Conservation (phyloP, 2,329 filamentous ascomycete genomes). For the Chaetomium sp. region DNA sequence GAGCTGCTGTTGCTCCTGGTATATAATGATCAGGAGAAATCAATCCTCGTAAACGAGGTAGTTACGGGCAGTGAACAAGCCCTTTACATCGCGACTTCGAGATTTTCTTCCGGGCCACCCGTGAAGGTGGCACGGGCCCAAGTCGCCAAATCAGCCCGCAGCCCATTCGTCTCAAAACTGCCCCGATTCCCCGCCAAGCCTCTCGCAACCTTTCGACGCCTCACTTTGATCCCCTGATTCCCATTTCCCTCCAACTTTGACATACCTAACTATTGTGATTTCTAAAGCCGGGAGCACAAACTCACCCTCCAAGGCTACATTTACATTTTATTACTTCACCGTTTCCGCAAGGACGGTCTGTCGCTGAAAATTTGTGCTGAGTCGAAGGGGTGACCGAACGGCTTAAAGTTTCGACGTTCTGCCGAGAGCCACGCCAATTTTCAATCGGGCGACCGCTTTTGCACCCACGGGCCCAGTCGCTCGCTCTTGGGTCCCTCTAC, state of each 20-base stretch:
- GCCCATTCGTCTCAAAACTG: neutral
- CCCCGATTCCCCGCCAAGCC: conserved; percentile 11
- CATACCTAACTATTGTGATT: neutral
- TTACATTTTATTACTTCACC: neutral
- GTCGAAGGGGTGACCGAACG: neutral
- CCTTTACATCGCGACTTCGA: neutral
- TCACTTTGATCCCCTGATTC: neutral
- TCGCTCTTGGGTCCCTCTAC: conserved; percentile 19
- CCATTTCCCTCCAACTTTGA: neutral
- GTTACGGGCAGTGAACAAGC: neutral
- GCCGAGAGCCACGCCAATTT: conserved; percentile 27
- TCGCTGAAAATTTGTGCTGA: neutral
- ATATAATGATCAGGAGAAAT: neutral
- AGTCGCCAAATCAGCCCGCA: neutral
- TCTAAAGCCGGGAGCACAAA: neutral
- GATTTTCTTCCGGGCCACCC: neutral
- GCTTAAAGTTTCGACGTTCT: conserved; percentile 14
- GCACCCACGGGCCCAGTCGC: conserved; percentile 15
- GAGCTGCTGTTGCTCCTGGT: neutral
- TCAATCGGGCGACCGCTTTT: conserved; percentile 30
- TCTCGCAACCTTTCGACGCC: neutral
- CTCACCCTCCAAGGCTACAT: neutral
- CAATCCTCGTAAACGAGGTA: neutral
- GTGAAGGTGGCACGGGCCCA: conserved; percentile 14
- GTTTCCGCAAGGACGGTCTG: neutral